phyloP scores from a whole-genome alignment of 2,329 filamentous ascomycete genomes.

The Hymenoscyphus fructigenus region DNA sequence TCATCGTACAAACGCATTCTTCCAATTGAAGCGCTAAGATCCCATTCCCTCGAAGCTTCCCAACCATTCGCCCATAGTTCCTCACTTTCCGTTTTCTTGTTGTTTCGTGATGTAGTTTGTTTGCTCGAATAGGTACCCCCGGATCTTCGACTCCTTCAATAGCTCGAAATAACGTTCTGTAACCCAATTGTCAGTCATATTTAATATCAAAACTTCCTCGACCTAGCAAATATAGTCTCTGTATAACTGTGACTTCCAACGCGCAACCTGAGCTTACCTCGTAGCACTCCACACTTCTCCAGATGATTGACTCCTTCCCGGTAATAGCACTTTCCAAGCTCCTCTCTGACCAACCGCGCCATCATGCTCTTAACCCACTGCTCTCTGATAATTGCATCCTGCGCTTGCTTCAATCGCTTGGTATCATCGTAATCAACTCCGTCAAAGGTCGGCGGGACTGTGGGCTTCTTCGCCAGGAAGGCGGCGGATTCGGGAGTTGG shows the following conservation, averaged over 20 bases:
- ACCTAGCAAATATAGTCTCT: background rate
- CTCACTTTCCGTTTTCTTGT: conserved; percentile 16
- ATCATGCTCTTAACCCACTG: conserved; percentile 92
- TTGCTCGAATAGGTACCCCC: conserved; percentile 77
- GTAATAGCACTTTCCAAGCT: conserved; percentile 83
- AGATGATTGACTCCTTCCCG: conserved; percentile 83
- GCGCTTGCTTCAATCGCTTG: conserved; percentile 75
- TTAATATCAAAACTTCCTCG: background rate
- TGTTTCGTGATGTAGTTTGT: conserved; percentile 67
- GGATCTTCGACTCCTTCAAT: conserved; percentile 72
- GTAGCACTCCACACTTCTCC: conserved; percentile 79
- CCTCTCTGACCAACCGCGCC: conserved; percentile 77
- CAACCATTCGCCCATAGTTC: background rate
- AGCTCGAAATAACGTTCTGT: conserved; percentile 78
- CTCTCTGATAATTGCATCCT: conserved; percentile 79
- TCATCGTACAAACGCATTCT: conserved; percentile 1
- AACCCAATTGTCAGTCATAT: conserved; percentile 14
- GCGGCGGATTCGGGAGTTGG: conserved; percentile 79
- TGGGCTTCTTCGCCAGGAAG: conserved; percentile 83
- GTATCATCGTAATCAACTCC: conserved; percentile 86
- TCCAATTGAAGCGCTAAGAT: conserved; percentile 3
- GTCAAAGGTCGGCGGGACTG: conserved; percentile 78
- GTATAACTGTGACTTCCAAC: background rate
- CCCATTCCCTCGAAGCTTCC: background rate
- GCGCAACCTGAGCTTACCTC: conserved; percentile 59